Conservation (phyloP, 1,139 yeast genomes). For the Zygosaccharomyces sapae region DNA sequence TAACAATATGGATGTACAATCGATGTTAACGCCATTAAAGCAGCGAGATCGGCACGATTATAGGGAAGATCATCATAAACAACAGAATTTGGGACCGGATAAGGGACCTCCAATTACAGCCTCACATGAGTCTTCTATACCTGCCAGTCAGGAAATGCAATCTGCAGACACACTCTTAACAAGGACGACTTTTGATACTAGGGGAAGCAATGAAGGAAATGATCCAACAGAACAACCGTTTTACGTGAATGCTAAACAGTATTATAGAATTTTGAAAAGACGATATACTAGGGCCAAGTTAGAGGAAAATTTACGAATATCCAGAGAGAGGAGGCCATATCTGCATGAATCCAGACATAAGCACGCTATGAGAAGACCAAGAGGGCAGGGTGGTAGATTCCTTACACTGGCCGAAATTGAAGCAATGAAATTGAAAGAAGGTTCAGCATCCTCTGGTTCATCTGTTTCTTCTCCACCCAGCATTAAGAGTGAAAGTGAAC, state of each 20-base stretch:
- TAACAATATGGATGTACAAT: slow-evolving; percentile 1
- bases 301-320: slow-evolving; percentile 82
- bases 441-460: slow-evolving; percentile 18
- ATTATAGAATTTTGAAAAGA: slow-evolving; percentile 88
- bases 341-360: slow-evolving; percentile 96
- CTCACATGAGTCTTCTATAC: not conserved
- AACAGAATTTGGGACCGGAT: not conserved
- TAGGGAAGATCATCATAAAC: not conserved
- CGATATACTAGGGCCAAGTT: slow-evolving; percentile 90
- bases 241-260: slow-evolving; percentile 96
- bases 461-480: slow-evolving; percentile 6
- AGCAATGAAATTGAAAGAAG: slow-evolving; percentile 54
- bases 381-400: slow-evolving; percentile 98
- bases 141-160: slow-evolving; percentile 5
- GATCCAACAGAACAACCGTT: slow-evolving; percentile 70
- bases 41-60: slow-evolving; percentile 1
- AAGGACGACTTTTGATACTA: not conserved
- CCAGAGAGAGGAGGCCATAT: slow-evolving; percentile 89
- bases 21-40: not conserved
- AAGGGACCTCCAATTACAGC: not conserved
- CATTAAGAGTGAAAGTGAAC: slow-evolving; percentile 1
- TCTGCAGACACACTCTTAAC: slow-evolving; percentile 3
- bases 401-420: slow-evolving; percentile 93
- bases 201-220: slow-evolving; percentile 2
- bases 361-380: slow-evolving; percentile 98